phyloP scores from a whole-genome alignment of 352 stramenopile genomes.

The Plasmopara muralis region DNA sequence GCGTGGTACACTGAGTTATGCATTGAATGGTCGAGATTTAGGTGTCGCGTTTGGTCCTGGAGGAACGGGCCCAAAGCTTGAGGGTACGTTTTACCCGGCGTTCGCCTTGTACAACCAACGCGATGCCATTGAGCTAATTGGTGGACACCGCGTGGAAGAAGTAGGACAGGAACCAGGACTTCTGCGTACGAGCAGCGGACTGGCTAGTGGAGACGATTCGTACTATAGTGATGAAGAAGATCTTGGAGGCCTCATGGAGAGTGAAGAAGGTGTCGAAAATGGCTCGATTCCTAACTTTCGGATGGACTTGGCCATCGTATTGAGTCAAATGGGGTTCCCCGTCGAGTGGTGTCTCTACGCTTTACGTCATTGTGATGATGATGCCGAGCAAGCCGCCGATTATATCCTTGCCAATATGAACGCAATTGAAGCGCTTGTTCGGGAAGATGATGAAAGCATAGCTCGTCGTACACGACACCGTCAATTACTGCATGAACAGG shows the following conservation, averaged over 20 bases:
- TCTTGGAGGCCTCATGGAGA: constrained; percentile 20
- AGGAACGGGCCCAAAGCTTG: constrained; percentile 75
- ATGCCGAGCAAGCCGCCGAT: constrained; percentile 72
- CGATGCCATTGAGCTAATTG: constrained; percentile 80
- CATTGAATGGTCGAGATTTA: constrained; percentile 85
- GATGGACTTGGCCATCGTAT: constrained; percentile 67
- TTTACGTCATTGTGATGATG: constrained; percentile 74
- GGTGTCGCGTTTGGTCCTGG: constrained; percentile 85
- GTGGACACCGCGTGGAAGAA: constrained; percentile 79
- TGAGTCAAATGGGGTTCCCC: constrained; percentile 83
- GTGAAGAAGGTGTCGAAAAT: constrained; percentile 26
- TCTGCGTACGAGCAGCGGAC: constrained; percentile 25
- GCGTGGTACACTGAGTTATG: constrained; percentile 78
- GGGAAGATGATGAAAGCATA: constrained; percentile 57
- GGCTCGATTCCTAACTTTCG: constrained; percentile 71
- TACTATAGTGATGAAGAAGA: constrained; percentile 84
- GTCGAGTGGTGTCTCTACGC: constrained; percentile 87
- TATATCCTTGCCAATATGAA: constrained; percentile 85
- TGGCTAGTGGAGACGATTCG: constrained; percentile 45
- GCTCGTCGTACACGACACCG: constrained; percentile 45
- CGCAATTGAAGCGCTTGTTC: constrained; percentile 68
- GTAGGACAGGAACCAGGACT: constrained; percentile 24
- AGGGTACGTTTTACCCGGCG: constrained; percentile 81
- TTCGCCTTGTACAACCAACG: constrained; percentile 87
- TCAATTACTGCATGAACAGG: constrained; percentile 32